Evolutionary conservation across 768 basidiomycete species (phyloP).

Genomic region (Exidia glandulosa): DNA sequence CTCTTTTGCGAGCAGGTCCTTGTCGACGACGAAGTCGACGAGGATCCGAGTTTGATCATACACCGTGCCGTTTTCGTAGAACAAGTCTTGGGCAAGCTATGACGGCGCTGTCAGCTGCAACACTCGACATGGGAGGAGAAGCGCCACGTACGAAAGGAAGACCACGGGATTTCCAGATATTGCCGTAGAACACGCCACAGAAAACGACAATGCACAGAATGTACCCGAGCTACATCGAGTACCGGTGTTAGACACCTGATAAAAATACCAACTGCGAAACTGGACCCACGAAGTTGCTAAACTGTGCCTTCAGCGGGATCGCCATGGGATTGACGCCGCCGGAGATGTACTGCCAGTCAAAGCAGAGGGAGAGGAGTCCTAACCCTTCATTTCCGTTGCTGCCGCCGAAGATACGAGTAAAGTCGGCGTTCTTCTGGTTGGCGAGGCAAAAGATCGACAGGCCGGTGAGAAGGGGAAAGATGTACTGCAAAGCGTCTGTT

Average conservation of each 20-base stretch:
- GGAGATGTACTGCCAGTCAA: slow-evolving; percentile 37
- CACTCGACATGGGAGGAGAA: not conserved
- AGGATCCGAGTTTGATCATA: slow-evolving; percentile 46
- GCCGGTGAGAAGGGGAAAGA: slow-evolving; percentile 54
- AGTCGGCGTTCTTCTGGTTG: slow-evolving; percentile 33
- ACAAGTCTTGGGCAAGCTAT: slow-evolving; percentile 36
- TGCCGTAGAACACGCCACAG: slow-evolving; percentile 23
- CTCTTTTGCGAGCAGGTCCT: slow-evolving; percentile 32
- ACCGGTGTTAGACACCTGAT: not conserved
- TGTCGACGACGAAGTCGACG: slow-evolving; percentile 39
- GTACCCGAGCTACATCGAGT: slow-evolving; percentile 31
- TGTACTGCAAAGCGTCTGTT: slow-evolving; percentile 26
- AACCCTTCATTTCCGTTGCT: slow-evolving; percentile 54
- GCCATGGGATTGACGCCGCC: slow-evolving; percentile 33
- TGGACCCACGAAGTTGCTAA: slow-evolving; percentile 4
- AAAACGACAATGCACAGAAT: slow-evolving; percentile 35
- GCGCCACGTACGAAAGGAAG: slow-evolving; percentile 38
- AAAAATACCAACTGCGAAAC: slow-evolving; percentile 17
- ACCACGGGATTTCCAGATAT: slow-evolving; percentile 45
- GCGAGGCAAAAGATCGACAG: slow-evolving; percentile 52
- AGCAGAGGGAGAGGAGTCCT: slow-evolving; percentile 43
- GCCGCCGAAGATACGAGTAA: slow-evolving; percentile 49
- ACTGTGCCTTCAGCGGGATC: slow-evolving; percentile 42
- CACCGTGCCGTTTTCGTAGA: slow-evolving; percentile 38
- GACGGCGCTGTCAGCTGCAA: not conserved